These are phyloP conservation scores for Saccharomycopsis fibuligera DNA, from an alignment of 805 yeast species.

Conservation along the genomic window DNA sequence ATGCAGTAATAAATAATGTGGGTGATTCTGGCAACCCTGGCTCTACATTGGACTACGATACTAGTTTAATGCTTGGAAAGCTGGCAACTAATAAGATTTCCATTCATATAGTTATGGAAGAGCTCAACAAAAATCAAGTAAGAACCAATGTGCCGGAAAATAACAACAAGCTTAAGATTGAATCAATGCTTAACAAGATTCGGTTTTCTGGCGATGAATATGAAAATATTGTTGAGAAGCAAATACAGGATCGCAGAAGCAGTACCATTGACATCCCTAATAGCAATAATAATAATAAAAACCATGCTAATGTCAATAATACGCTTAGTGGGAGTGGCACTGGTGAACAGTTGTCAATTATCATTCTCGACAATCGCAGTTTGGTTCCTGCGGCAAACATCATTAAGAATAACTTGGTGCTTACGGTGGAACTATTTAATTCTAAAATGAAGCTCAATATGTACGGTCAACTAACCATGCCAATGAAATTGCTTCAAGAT, in stretches of 20 bases:
- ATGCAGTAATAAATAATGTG: too few species aligned
- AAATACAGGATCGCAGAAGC: conserved; percentile 1
- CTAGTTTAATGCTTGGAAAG: conserved; percentile 1
- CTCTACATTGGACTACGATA: conserved; percentile 6
- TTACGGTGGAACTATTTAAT: conserved; percentile 15
- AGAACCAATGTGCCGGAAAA: conserved; percentile 9
- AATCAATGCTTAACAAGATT: background rate
- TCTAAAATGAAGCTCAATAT: conserved; percentile 14
- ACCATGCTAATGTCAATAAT: background rate
- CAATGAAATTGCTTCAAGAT: background rate
- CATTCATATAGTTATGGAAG: conserved; percentile 18
- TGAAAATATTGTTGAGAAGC: too few species aligned
- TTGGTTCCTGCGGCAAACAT: background rate
- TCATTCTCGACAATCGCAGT: conserved; percentile 12
- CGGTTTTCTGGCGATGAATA: too few species aligned
- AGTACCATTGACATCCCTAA: background rate
- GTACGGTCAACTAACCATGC: conserved; percentile 12
- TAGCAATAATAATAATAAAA: background rate
- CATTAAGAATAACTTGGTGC: conserved; percentile 10
- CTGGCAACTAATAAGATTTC: conserved; percentile 17
- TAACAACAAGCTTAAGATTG: conserved; percentile 3
- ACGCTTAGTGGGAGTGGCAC: background rate
- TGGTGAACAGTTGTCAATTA: conserved; percentile 1
- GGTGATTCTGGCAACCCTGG: background rate
- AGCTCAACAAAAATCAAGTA: conserved; percentile 9